Percentiles rank a stretch among this genome's conserved stretches.
These are phyloP conservation scores for Gyrodon lividus DNA, from an alignment of 768 basidiomycete genomes.

Conservation along the genomic window DNA sequence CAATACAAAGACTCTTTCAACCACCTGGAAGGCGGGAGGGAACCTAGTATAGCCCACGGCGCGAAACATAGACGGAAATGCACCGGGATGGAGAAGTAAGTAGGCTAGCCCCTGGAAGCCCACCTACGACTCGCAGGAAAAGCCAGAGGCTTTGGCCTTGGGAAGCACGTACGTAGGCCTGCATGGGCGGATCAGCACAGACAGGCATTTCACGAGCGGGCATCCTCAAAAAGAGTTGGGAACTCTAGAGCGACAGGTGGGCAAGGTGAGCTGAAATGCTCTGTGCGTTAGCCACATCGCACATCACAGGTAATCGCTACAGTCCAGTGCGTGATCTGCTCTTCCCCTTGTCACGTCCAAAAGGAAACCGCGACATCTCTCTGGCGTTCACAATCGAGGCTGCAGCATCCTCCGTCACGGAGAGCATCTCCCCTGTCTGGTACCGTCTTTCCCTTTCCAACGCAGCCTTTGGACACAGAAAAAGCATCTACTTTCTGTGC, in stretches of 20 bases:
- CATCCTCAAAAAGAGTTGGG: slow-evolving; percentile 8
- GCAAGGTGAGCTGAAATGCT: slow-evolving; percentile 24
- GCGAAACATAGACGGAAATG: slow-evolving; percentile 49
- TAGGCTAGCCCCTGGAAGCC: slow-evolving; percentile 10
- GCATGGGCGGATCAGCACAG: slow-evolving; percentile 25
- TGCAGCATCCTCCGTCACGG: slow-evolving; percentile 10
- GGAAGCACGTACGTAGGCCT: slow-evolving; percentile 42
- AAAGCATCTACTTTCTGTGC: slow-evolving; percentile 29
- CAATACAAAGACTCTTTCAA: slow-evolving; percentile 27
- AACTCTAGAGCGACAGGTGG: slow-evolving; percentile 30
- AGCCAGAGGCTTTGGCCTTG: slow-evolving; percentile 45
- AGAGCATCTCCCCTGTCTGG: slow-evolving; percentile 48
- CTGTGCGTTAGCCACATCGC: slow-evolving; percentile 37
- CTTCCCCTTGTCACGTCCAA: slow-evolving; percentile 27
- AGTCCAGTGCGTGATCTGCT: slow-evolving; percentile 41
- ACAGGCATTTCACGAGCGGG: slow-evolving; percentile 4
- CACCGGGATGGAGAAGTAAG: slow-evolving; percentile 46
- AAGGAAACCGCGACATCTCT: slow-evolving; percentile 49
- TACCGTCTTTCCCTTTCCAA: slow-evolving; percentile 43
- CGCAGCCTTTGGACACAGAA: slow-evolving; percentile 19
- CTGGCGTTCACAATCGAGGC: slow-evolving; percentile 32
- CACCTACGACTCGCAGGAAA: slow-evolving; percentile 27
- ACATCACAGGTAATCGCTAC: slow-evolving; percentile 3
- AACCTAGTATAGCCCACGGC: slow-evolving; percentile 46
- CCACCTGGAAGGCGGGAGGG: slow-evolving; percentile 19